Evolutionary conservation across 495 filamentous ascomycete genomes (phyloP).

Genomic region (Penicillium cosmopolitanum): DNA sequence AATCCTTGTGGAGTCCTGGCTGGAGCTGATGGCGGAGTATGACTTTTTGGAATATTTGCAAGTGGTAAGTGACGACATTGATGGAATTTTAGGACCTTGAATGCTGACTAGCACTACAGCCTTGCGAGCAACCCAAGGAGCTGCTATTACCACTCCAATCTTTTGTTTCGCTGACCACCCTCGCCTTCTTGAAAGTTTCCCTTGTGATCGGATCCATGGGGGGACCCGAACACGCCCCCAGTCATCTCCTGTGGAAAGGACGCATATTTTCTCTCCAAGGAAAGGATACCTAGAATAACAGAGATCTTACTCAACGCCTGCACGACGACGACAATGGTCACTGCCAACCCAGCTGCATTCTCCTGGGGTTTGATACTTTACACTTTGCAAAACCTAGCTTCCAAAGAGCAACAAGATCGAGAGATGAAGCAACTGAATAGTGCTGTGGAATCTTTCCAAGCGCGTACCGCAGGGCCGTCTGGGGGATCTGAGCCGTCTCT

Average conservation of each 20-base stretch:
- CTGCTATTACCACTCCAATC: slow-evolving; percentile 65
- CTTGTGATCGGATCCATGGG: slow-evolving; percentile 38
- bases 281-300: slow-evolving; percentile 66
- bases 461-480: slow-evolving; percentile 36
- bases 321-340: slow-evolving; percentile 43
- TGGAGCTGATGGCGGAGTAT: slow-evolving; percentile 65
- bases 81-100: background rate
- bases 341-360: slow-evolving; percentile 69
- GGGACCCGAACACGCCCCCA: slow-evolving; percentile 22
- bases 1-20: slow-evolving; percentile 70
- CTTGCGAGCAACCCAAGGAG: slow-evolving; percentile 47
- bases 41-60: slow-evolving; percentile 64
- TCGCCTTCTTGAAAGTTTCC: slow-evolving; percentile 74
- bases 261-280: slow-evolving; percentile 65
- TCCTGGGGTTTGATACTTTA: slow-evolving; percentile 79
- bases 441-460: slow-evolving; percentile 58
- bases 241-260: slow-evolving; percentile 35
- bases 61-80: slow-evolving; percentile 48
- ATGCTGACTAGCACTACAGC: slow-evolving; percentile 41
- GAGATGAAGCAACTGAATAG: slow-evolving; percentile 66
- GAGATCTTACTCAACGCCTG: slow-evolving; percentile 59
- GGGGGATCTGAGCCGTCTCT: slow-evolving; percentile 42
- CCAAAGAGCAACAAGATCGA: slow-evolving; percentile 58
- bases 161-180: slow-evolving; percentile 70
- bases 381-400: slow-evolving; percentile 62